phyloP scores from a whole-genome alignment of 148 eudicot species.

The Amaranthus cruentus region DNA sequence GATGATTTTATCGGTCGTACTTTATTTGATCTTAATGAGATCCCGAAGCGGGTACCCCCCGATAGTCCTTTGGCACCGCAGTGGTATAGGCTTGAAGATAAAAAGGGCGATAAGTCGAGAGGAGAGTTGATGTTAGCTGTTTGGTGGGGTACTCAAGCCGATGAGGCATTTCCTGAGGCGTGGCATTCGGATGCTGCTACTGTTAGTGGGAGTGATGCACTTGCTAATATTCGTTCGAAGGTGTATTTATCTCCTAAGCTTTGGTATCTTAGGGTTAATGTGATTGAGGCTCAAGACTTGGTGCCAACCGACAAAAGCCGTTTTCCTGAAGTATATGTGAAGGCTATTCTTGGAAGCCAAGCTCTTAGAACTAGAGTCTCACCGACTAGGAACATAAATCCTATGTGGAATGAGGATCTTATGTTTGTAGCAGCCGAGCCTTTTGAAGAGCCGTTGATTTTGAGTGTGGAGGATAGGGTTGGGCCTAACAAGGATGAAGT shows the following conservation, averaged over 20 bases:
- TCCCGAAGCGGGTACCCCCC: constrained; percentile 51
- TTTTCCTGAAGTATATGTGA: constrained; percentile 40
- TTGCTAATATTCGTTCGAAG: too few species aligned
- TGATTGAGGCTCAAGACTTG: constrained; percentile 64
- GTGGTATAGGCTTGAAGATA: constrained; percentile 57
- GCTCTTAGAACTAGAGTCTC: constrained; percentile 34
- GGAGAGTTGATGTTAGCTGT: constrained; percentile 64
- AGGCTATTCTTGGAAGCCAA: constrained; percentile 45
- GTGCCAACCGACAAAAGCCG: constrained; percentile 33
- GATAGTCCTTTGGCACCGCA: constrained; percentile 60
- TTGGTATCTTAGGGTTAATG: constrained; percentile 64
- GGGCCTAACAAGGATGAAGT: constrained; percentile 33
- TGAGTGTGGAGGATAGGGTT: constrained; percentile 40
- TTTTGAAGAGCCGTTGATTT: constrained; percentile 48
- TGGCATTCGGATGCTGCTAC: constrained; percentile 67
- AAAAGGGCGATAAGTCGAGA: constrained; percentile 34
- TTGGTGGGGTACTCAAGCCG: constrained; percentile 72
- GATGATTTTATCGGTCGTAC: constrained; percentile 53
- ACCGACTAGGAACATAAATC: constrained; percentile 28
- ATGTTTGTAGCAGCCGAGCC: constrained; percentile 61
- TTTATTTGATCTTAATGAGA: constrained; percentile 41
- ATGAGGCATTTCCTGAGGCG: constrained; percentile 50
- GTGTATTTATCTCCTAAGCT: constrained; percentile 55
- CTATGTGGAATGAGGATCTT: constrained; percentile 71
- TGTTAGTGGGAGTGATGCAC: not conserved